Percentiles rank a stretch among this genome's conserved stretches.
Conservation (phyloP, 2,329 filamentous ascomycete genomes). For the Hansfordia pulvinata region DNA sequence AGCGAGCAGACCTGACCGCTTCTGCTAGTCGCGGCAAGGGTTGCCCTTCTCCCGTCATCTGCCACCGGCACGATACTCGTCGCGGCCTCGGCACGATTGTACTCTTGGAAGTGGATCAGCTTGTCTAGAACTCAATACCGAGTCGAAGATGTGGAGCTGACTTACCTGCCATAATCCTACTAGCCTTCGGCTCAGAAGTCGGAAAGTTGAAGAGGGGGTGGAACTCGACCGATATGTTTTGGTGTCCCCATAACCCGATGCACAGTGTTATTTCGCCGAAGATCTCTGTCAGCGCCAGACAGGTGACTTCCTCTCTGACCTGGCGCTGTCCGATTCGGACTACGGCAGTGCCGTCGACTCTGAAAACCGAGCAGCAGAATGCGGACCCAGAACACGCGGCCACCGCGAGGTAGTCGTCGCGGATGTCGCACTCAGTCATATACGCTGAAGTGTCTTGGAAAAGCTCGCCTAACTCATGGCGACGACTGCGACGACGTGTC, state of each 20-base stretch:
- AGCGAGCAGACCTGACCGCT: too few relatives aligned
- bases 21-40: too few relatives aligned
- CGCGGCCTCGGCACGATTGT: too few relatives aligned
- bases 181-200: background rate
- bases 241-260: constrained; percentile 3
- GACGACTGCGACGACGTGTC: constrained; percentile 12
- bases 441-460: constrained; percentile 12
- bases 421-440: constrained; percentile 28
- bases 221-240: constrained; percentile 3
- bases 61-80: too few relatives aligned
- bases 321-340: constrained; percentile 16
- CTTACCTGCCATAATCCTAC: background rate
- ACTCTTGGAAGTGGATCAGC: background rate
- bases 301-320: constrained; percentile 33
- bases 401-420: constrained; percentile 24
- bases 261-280: constrained; percentile 3
- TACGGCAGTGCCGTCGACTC: constrained; percentile 19
- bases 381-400: constrained; percentile 21
- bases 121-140: background rate
- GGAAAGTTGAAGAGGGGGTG: background rate
- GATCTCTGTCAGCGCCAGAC: constrained; percentile 22
- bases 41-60: too few relatives aligned
- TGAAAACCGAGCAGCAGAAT: constrained; percentile 26
- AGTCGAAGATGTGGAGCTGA: background rate
- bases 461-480: constrained; percentile 17